Conservation (phyloP, 2,329 filamentous ascomycete species). For the Reticulascus tulasneorum region DNA sequence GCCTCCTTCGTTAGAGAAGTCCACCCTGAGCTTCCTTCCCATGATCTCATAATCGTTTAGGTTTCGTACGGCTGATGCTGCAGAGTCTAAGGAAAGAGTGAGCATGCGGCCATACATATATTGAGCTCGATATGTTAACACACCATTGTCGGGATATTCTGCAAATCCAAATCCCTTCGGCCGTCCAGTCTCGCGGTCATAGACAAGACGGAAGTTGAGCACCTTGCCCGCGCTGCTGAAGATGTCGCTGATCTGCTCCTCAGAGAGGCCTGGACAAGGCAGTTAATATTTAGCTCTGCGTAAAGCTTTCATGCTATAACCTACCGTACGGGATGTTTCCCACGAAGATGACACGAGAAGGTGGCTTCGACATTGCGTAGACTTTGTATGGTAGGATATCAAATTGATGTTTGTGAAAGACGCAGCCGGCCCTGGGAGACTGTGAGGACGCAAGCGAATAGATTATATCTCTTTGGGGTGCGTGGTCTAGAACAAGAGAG, state of each 20-base stretch:
- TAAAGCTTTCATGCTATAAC: slow-evolving; percentile 9
- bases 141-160: slow-evolving; percentile 89
- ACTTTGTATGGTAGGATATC: too few species aligned
- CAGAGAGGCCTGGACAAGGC: slow-evolving; percentile 71
- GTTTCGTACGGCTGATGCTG: slow-evolving; percentile 90
- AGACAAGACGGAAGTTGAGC: slow-evolving; percentile 86
- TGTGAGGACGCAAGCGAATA: too few species aligned
- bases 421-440: too few species aligned
- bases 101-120: not conserved
- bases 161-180: slow-evolving; percentile 97
- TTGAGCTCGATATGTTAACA: slow-evolving; percentile 7
- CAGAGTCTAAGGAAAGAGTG: slow-evolving; percentile 53
- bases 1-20: slow-evolving; percentile 91
- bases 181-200: slow-evolving; percentile 90
- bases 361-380: slow-evolving; percentile 72
- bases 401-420: not conserved
- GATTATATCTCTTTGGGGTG: too few species aligned
- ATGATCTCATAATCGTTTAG: slow-evolving; percentile 94
- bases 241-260: slow-evolving; percentile 93
- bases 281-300: not conserved
- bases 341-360: slow-evolving; percentile 76
- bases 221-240: slow-evolving; percentile 89
- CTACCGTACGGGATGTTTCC: slow-evolving; percentile 81
- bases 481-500: too few species aligned
- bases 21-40: slow-evolving; percentile 88